Base-by-base conservation (phyloP, 2,329 filamentous ascomycete species). In the Saccharata proteae region DNA sequence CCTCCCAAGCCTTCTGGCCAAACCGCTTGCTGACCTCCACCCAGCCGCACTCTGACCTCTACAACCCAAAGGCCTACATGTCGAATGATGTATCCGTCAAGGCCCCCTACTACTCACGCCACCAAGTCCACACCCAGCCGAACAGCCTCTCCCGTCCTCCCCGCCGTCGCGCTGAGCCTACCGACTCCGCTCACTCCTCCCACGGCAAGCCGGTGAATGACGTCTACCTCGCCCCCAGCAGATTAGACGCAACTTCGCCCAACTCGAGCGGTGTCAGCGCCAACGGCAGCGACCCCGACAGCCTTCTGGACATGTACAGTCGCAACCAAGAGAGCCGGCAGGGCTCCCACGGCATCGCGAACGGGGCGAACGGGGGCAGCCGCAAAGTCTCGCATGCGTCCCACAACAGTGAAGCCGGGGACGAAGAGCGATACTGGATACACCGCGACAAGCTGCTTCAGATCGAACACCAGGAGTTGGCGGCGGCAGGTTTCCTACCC, bases 401-500 rank as follows among this genome's bases (percentile, higher is more conserved):
- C 15, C 18, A 29, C 14, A 30, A 25, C 6, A 14, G 15, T 13
- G 34, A 36, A 5, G 18, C 3, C 4, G 31, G 27, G 30, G 24
- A 20, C 11, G n/a, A 37, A 6, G 11, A 34, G 5, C 14, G 15
- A 12, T 30, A 82, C 53, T 90, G 82, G 82, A 88, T 90, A 44
- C 82, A 90, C 48, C 66, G 82, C 35, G 82, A 90, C 57, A 88
- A 88, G 57, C 59, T 90, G 38, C 81, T 80, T 33, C 73, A 72
- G 48, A 90, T 88, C 43, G 82, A 90, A 57, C 88, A 65, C 43
- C 69, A 77, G 47, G 82, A 90, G 56, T 66, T 90, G 39, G 78
- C 84, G 51, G 80, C 80, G 37, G 80, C 80, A 5, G 82, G 81
- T 17, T 75, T 86, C 64, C 44, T 47, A 20, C 34, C 34, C n/a